Percentiles rank a stretch among this genome's conserved stretches.
Evolutionary conservation across 1,139 yeast species (phyloP).

Genomic region (Candida sp.): DNA sequence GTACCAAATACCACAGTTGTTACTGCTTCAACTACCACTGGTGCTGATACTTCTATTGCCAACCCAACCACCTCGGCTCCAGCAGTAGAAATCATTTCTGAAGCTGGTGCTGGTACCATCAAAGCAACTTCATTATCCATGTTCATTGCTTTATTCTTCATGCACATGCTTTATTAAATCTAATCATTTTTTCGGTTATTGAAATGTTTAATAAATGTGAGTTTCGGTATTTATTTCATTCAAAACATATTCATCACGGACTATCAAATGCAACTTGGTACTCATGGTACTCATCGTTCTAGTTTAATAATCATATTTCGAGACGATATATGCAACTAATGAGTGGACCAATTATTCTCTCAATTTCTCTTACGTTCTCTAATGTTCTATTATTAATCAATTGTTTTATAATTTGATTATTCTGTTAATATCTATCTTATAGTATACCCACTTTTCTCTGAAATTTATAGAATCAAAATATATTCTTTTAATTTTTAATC

Average conservation of each 20-base stretch:
- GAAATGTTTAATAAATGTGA: neutral
- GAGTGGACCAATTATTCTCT: too few species aligned
- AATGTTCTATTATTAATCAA: neutral
- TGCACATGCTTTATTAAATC: neutral
- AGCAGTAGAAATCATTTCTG: neutral
- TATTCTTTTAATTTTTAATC: neutral
- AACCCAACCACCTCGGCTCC: constrained; percentile 1
- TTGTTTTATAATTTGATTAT: neutral
- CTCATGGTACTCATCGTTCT: neutral
- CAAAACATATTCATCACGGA: neutral
- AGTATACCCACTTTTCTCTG: neutral
- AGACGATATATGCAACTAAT: too few species aligned
- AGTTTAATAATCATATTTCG: too few species aligned
- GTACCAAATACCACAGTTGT: constrained; percentile 3
- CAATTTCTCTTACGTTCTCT: neutral
- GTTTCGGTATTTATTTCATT: neutral
- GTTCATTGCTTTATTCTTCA: neutral
- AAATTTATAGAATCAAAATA: neutral
- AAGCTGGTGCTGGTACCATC: neutral
- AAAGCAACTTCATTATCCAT: neutral
- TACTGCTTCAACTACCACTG: constrained; percentile 6
- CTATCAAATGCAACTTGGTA: neutral
- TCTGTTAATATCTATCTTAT: neutral
- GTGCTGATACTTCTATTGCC: neutral
- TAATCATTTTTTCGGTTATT: neutral